Evolutionary conservation across 441 rosid species (phyloP), one percentile per base, ranked within the genome.

Genomic region (Syzygium syzygioides): DNA sequence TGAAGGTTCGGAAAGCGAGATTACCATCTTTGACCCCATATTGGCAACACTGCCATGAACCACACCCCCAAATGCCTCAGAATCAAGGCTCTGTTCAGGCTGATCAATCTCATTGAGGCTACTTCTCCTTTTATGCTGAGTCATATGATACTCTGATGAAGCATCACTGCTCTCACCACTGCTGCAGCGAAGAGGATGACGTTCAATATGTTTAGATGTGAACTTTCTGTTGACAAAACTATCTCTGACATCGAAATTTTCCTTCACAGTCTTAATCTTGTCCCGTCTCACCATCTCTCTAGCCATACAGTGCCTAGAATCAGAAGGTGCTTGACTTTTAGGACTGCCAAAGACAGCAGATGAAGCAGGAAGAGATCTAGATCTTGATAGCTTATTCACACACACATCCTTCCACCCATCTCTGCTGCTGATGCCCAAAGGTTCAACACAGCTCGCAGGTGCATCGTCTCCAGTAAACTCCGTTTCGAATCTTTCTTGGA

Each of bases 341-440:
- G 94, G 95, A 92, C 93, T 94, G 88, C 92, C 90, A 86, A 87
- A 53, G 45, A 87, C 79, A 57, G 93, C 90, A 85, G 94, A 93
- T 60, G 96, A 94, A 89, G 93, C 90, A 54, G 95, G 96, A 89
- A 96, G 92, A 88, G 99, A 95, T 92, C 95, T 93, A 86, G 97
- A 92, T 93, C 96, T 95, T 48, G 95, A 93, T 41, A 94, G 88
- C 86, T 85, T 92, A 68, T 87, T 55, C 54, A 90, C 86, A 48
- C 91, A 85, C 54, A 90, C 94, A 91, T 96, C 97, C 93, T 95
- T 97, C 99, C 99, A 96, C 85, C 99, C 98, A 93, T 97, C 99
- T 91, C 94, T 94, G 89, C 99, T 98, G 93, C 99, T 96, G 87
- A 98, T 97, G 86, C 99, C 99, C 88, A 96, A 90, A 86, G 99